Conservation (phyloP, 2,329 filamentous ascomycete genomes). For the Cordyceps fumosorosea region DNA sequence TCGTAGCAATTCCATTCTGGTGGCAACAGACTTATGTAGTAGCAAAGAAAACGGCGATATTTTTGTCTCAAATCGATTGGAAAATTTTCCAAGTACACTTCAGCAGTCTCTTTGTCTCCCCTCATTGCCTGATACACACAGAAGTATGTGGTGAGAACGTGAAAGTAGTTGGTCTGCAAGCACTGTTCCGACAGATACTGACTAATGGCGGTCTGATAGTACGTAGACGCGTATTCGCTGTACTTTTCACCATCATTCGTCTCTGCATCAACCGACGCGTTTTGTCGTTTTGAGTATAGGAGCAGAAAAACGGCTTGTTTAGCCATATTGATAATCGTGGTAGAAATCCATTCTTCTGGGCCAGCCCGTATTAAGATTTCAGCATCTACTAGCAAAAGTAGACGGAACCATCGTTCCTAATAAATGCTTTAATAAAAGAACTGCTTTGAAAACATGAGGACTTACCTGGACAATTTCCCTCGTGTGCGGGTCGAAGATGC, state of each 20-base stretch:
- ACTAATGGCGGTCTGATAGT: neutral
- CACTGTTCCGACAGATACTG: neutral
- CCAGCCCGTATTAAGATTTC: neutral
- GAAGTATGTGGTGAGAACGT: neutral
- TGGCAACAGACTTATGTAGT: neutral
- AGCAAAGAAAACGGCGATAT: neutral
- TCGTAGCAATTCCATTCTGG: neutral
- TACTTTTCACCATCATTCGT: neutral
- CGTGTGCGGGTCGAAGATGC: neutral
- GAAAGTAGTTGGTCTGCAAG: neutral
- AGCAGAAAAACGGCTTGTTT: neutral
- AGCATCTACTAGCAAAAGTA: neutral
- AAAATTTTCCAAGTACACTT: neutral
- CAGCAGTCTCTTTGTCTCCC: neutral
- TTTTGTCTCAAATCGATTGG: neutral
- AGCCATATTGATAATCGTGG: neutral
- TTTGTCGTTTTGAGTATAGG: neutral
- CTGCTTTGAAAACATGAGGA: neutral
- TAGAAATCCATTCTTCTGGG: neutral
- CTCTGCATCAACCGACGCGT: neutral
- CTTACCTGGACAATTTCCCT: neutral
- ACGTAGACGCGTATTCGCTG: neutral
- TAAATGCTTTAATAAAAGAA: neutral
- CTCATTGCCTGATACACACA: neutral
- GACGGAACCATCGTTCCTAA: neutral